These are phyloP conservation scores for Albophoma yamanashiensis DNA, from an alignment of 2,329 filamentous ascomycete species.

Conservation along the genomic window DNA sequence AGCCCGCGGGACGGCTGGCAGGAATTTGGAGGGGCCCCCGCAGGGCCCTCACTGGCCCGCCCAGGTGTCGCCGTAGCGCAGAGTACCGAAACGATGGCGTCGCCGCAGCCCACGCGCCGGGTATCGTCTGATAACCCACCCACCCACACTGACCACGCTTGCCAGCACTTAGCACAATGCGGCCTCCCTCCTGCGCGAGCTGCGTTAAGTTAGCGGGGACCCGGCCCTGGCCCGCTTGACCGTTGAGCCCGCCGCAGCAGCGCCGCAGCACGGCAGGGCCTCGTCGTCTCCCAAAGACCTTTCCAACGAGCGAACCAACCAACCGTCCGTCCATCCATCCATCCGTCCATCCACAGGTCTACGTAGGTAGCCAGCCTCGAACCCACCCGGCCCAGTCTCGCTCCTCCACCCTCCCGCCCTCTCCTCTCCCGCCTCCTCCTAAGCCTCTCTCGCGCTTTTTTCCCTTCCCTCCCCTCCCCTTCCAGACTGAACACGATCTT, in stretches of 20 bases:
- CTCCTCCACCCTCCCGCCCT: not conserved
- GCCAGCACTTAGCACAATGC: no score
- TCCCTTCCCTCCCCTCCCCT: constrained; percentile 10
- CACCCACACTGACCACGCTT: not conserved
- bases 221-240: not conserved
- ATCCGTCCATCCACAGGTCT: not conserved
- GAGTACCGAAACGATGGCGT: not conserved
- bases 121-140: not conserved
- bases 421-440: constrained; percentile 1
- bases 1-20: not conserved
- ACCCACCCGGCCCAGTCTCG: not conserved
- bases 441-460: constrained; percentile 8
- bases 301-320: not conserved
- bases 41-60: not conserved
- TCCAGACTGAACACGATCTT: constrained; percentile 29
- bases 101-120: not conserved
- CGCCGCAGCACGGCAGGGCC: not conserved
- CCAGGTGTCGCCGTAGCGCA: not conserved
- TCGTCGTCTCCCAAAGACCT: not conserved
- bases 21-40: not conserved
- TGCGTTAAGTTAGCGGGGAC: not conserved
- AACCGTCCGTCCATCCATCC: not conserved
- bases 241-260: not conserved
- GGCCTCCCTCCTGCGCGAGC: not conserved
- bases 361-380: not conserved